Base-by-base conservation (phyloP, 2,329 filamentous ascomycete genomes). In the Alternaria sp. region DNA sequence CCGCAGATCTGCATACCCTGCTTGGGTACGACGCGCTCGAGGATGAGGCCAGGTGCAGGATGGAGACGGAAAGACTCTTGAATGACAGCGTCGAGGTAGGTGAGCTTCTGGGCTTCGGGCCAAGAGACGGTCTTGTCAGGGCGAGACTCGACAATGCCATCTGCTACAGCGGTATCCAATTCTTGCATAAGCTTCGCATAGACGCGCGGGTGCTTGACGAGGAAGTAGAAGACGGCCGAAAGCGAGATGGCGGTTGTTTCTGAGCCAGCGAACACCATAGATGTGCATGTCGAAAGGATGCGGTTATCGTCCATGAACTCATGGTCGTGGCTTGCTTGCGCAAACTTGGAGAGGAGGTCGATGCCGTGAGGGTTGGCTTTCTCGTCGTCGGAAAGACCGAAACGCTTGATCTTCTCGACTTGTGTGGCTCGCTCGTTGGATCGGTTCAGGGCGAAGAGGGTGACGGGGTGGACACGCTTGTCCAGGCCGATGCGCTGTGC, bases 231-330 rank as follows among this genome's bases (percentile, higher is more conserved):
- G 0, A 93, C 86, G 7, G 89, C 85, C 6, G 87, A 87, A 0
- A 94, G 84, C 7, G 87, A 88, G 73, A 94, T 94, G 43, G 90
- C 91, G 0, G 92, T 95, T 0, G 92, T 95, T 78, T 96, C 92
- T 3, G 88, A 90, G 4, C 92, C 91, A 0, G 92, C 92, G 69
- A 91, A 87, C 65, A 84, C 81, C 90, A 92, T 92, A 61, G 85
- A 88, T n/a, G 90, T 87, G 53, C 89, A 90, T 81, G 91, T 90
- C 7, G 89, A 89, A 67, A 91, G 87, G 11, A 93, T 90, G 9
- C 91, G 83, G 4, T 83, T 84, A 71, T 92, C 88, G 23, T 84
- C 88, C 89, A 93, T 92, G 79, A 93, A 90, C 0, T 90, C 90
- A 46, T 90, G 87, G 17, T 88, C 85, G 70, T 89, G 85, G 50